Percentiles rank a stretch among this genome's conserved stretches.
Conservation (phyloP, 2,329 filamentous ascomycete genomes). For the Aspergillus persii region DNA sequence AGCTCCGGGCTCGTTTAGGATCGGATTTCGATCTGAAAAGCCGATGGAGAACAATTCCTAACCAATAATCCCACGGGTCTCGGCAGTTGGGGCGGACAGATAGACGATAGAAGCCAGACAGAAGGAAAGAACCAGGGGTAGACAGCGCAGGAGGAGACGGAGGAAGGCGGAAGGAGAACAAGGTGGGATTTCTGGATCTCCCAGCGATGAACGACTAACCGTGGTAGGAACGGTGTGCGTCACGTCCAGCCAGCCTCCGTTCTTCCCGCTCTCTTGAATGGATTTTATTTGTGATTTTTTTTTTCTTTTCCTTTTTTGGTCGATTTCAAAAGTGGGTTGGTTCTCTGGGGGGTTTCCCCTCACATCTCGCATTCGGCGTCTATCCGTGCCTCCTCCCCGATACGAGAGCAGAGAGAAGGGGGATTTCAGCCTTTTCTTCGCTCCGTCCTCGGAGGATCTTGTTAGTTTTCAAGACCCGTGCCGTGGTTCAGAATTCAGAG, state of each 20-base stretch:
- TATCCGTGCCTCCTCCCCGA: background rate
- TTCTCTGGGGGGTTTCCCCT: background rate
- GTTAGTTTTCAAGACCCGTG: background rate
- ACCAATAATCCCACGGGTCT: background rate
- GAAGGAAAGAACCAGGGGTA: background rate
- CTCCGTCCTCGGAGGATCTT: background rate
- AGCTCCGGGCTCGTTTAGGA: background rate
- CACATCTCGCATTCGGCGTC: background rate
- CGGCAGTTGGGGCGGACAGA: background rate
- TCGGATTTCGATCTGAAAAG: background rate
- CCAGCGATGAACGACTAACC: conserved; percentile 8
- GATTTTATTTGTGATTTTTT: background rate
- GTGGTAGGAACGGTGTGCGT: conserved; percentile 12
- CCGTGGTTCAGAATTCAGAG: background rate
- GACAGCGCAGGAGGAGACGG: background rate
- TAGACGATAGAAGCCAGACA: background rate
- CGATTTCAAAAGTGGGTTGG: background rate
- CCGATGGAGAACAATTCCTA: background rate
- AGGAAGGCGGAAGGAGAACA: background rate
- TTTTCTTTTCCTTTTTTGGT: background rate
- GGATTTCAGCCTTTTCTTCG: background rate
- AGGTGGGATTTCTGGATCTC: conserved; percentile 8
- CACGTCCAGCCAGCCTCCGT: conserved; percentile 14
- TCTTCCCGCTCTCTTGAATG: background rate
- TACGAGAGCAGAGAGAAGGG: background rate